A percentile compares a stretch with the other conserved stretches of the same genome.
Evolutionary conservation across 495 filamentous ascomycete species (phyloP).

Genomic region (Podospora appendiculata): DNA sequence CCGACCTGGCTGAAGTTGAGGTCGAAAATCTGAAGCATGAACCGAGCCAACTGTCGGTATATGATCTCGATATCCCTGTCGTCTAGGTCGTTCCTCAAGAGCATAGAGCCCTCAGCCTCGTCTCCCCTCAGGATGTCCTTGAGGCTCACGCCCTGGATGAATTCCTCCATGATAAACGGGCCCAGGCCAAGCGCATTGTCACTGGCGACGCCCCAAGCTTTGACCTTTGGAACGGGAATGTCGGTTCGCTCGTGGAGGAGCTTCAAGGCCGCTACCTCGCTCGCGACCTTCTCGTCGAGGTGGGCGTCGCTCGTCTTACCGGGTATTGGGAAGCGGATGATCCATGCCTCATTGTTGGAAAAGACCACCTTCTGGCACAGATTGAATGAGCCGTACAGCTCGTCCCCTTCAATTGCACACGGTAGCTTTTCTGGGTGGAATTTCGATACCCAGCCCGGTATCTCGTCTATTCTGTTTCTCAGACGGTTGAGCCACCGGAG

Average conservation of each 20-base stretch:
- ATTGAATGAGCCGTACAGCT: not conserved
- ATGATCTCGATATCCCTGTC: not conserved
- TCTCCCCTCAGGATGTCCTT: not conserved
- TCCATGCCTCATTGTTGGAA: not conserved
- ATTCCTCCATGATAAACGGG: not conserved
- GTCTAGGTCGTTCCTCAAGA: not conserved
- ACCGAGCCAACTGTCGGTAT: not conserved
- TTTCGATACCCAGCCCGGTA: not conserved
- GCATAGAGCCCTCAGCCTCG: too few species aligned
- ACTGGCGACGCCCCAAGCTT: not conserved
- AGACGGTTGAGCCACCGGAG: not conserved
- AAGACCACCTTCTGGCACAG: not conserved
- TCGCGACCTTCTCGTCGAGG: constrained; percentile 1
- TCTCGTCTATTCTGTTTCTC: not conserved
- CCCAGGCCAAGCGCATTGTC: not conserved
- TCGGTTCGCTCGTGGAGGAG: not conserved
- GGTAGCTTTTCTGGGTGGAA: not conserved
- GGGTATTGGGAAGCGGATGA: not conserved
- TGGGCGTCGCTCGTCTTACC: not conserved
- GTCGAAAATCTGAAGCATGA: constrained; percentile 1
- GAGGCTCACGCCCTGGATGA: not conserved
- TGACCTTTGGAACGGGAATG: not conserved
- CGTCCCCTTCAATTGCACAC: not conserved
- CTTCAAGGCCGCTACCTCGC: not conserved
- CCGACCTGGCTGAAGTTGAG: not conserved